These are phyloP conservation scores for Trichoderma reesei DNA, from an alignment of 495 filamentous ascomycete species.

Conservation along the genomic window DNA sequence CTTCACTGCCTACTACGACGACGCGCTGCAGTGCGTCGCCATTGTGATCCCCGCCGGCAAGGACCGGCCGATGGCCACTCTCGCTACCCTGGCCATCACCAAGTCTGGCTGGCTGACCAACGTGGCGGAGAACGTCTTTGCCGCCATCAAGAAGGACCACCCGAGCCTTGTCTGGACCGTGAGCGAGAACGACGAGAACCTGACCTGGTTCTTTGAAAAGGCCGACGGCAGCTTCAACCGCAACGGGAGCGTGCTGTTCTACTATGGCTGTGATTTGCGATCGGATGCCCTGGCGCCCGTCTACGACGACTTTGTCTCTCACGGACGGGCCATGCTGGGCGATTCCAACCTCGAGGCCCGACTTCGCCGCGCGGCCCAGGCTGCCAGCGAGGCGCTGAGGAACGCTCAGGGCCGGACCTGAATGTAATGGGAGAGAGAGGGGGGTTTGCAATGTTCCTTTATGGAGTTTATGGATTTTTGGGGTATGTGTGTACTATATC, in stretches of 20 bases:
- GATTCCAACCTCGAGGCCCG: slow-evolving; percentile 82
- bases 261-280: slow-evolving; percentile 92
- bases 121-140: slow-evolving; percentile 95
- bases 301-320: slow-evolving; percentile 76
- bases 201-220: slow-evolving; percentile 98
- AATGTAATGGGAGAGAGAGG: not conserved
- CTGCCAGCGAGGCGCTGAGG: slow-evolving; percentile 44
- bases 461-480: not conserved
- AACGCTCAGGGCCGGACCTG: not conserved
- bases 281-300: slow-evolving; percentile 88
- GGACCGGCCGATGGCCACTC: slow-evolving; percentile 50
- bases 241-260: slow-evolving; percentile 87
- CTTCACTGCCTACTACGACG: slow-evolving; percentile 93
- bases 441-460: not conserved
- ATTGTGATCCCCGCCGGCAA: slow-evolving; percentile 68
- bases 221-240: slow-evolving; percentile 82
- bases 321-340: slow-evolving; percentile 82
- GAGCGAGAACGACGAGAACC: slow-evolving; percentile 90
- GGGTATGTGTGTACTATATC: not conserved
- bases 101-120: slow-evolving; percentile 95
- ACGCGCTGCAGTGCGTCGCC: slow-evolving; percentile 92
- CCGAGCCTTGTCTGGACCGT: slow-evolving; percentile 94
- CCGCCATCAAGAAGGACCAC: slow-evolving; percentile 84
- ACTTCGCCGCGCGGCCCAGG: slow-evolving; percentile 63
- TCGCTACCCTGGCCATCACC: slow-evolving; percentile 90